Conservation (phyloP, 176 grass and related monocot genomes). For the Hsuehochloa calcarea region DNA sequence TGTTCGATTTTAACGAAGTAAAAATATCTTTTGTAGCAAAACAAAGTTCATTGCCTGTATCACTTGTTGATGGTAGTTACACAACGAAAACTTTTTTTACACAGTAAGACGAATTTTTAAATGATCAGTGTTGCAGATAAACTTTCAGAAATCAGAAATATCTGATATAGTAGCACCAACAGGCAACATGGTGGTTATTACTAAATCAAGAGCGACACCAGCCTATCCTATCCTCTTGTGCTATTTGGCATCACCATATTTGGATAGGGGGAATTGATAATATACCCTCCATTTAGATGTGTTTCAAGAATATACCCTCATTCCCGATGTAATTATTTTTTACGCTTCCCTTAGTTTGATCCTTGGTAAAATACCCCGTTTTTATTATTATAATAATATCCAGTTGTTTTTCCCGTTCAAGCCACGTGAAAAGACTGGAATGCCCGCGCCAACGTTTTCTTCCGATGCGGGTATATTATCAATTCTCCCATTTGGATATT, state of each 20-base stretch:
- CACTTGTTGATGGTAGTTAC: slow-evolving; percentile 6
- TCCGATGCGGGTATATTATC: too few relatives aligned
- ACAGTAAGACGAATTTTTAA: neutral
- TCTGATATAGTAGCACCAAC: neutral
- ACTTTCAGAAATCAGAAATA: neutral
- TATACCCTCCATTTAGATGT: too few relatives aligned
- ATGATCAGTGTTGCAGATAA: neutral
- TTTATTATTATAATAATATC: too few relatives aligned
- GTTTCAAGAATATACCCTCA: too few relatives aligned
- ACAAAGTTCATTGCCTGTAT: neutral
- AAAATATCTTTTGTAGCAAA: neutral
- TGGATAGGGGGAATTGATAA: neutral
- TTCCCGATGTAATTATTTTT: too few relatives aligned
- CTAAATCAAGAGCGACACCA: neutral
- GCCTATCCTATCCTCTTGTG: neutral
- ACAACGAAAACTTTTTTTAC: neutral
- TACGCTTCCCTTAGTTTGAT: too few relatives aligned
- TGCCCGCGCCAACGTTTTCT: too few relatives aligned
- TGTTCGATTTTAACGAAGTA: neutral
- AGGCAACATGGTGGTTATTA: neutral
- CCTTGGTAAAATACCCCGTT: too few relatives aligned
- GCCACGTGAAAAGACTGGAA: too few relatives aligned
- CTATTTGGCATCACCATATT: neutral
- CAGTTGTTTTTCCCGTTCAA: too few relatives aligned
- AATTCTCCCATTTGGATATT: neutral